Evolutionary conservation across 2,329 filamentous ascomycete genomes (phyloP), one percentile per base, ranked within the genome.

Genomic region (Clathrospora elynae): DNA sequence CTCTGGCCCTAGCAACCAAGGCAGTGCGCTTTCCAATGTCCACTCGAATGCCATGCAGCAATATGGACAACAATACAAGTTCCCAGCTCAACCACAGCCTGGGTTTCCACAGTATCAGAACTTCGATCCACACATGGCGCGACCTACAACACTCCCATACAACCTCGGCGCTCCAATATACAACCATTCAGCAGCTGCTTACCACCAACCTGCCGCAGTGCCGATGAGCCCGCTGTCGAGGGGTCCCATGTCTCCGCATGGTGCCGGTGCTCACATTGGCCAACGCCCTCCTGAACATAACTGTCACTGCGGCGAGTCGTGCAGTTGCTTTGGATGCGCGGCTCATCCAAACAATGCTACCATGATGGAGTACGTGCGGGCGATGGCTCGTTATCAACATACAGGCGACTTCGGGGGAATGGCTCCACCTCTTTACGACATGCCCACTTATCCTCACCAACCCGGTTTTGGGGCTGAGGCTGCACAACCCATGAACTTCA

Each of bases 311-410:
- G 85, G 85, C 13, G 80, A 84, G 39, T 73, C 73, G 18, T 88
- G 85, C 53, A 78, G 83, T 53, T 88, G 85, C 59, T 72, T 87
- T 23, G 85, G 84, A 8, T 88, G 85, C 61, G 76, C 82, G 4
- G 81, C 80, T 2, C 84, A 87, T 62, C 83, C 85, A 9, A 85
- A 83, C 59, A 87, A 87, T 53, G 75, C 81, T 6, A 80, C 83
- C 14, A 87, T 80, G 35, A 78, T 74, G 72, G 69, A 76, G 32
- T 73, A 77, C 44, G 73, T 84, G 3, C 72, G 76, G 5, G 51
- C 61, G 0, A 70, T 70, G 64, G 62, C 66, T 20, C 58, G 68
- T 6, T 69, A 58, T 30, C 66, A 67, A 52, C 67, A 59, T 37
- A 63, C 59, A 6, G 67, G 67, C 11, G 61, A 57, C 3, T 66